Conservation (phyloP, 129 eudicot genomes). For the Helichrysum umbraculigerum region DNA sequence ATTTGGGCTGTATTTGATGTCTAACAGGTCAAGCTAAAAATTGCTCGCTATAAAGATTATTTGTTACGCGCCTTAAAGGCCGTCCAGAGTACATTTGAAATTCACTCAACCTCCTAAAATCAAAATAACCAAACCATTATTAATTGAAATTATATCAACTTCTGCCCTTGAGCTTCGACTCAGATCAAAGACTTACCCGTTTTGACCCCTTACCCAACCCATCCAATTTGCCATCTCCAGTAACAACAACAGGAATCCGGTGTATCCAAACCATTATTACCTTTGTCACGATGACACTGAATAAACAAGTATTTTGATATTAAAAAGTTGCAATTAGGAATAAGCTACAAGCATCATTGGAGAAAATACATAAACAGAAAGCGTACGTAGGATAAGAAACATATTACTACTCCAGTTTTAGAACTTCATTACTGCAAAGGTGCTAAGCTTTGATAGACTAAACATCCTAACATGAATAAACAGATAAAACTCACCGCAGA, state of each 20-base stretch:
- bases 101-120: background rate
- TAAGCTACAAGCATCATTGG: background rate
- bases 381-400: background rate
- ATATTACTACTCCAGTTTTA: background rate
- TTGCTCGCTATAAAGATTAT: background rate
- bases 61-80: background rate
- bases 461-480: background rate
- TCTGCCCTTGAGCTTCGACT: background rate
- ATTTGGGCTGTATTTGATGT: background rate
- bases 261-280: background rate
- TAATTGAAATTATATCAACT: background rate
- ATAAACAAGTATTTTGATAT: background rate
- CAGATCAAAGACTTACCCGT: background rate
- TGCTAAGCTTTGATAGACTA: background rate
- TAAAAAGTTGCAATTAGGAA: background rate
- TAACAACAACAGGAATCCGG: background rate
- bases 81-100: background rate
- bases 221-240: background rate
- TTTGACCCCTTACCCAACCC: background rate
- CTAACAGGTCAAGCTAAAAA: background rate
- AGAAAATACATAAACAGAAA: background rate
- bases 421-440: background rate
- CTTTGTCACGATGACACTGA: background rate
- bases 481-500: constrained; percentile 50
- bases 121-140: background rate